Evolutionary conservation across 106 monocot genomes (phyloP).

Genomic region (Triglochin maritima): DNA sequence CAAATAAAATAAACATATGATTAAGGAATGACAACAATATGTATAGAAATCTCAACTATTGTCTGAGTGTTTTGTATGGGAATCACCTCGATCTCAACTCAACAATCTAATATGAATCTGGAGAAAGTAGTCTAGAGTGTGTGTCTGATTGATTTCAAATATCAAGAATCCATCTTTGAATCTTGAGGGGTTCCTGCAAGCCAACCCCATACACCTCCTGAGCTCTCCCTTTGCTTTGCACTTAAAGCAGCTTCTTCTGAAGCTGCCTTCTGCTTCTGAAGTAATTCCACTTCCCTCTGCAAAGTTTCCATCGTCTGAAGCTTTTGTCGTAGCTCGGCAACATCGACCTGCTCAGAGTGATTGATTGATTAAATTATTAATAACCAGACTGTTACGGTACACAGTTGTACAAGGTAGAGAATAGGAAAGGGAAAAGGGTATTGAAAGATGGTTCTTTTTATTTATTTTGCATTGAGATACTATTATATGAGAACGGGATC

Average conservation of each 20-base stretch:
- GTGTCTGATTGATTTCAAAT: too few relatives aligned
- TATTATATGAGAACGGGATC: not conserved
- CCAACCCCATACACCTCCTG: constrained; percentile 89
- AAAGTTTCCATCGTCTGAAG: constrained; percentile 57
- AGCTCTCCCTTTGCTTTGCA: constrained; percentile 46
- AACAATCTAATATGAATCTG: too few relatives aligned
- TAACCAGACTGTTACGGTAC: not conserved
- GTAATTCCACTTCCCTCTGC: constrained; percentile 70
- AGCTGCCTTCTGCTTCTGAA: constrained; percentile 69
- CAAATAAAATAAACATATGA: not conserved
- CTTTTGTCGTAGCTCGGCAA: constrained; percentile 75
- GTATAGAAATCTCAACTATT: not conserved
- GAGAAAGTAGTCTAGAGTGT: too few relatives aligned
- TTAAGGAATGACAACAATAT: not conserved
- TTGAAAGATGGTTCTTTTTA: too few relatives aligned
- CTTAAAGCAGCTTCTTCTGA: constrained; percentile 44
- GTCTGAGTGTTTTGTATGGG: too few relatives aligned
- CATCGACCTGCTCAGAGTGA: constrained; percentile 45
- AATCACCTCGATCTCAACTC: too few relatives aligned
- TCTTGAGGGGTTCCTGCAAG: constrained; percentile 41
- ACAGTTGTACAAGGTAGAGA: too few relatives aligned
- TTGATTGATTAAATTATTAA: not conserved
- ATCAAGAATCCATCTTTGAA: too few relatives aligned
- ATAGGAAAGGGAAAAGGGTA: too few relatives aligned
- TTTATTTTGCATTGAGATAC: not conserved